These are phyloP conservation scores for Fusarium pininemorale DNA, from an alignment of 2,329 filamentous ascomycete genomes.

Conservation along the genomic window DNA sequence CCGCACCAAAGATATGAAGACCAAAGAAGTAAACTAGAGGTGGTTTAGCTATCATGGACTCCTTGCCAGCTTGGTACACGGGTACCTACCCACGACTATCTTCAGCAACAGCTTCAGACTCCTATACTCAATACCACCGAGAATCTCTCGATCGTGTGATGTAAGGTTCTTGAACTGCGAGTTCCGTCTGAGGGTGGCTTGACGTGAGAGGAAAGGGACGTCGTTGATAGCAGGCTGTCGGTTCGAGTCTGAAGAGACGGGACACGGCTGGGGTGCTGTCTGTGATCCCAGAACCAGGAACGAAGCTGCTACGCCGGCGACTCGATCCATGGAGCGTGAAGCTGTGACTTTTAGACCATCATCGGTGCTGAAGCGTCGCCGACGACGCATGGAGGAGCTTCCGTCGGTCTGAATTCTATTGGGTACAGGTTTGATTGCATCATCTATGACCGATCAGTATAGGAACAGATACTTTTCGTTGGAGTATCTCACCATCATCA, in stretches of 20 bases:
- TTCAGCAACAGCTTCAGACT: slow-evolving; percentile 58
- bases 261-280: not conserved
- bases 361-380: not conserved
- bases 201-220: not conserved
- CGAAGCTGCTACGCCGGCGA: not conserved
- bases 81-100: slow-evolving; percentile 50
- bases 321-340: not conserved
- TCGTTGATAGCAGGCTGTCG: not conserved
- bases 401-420: accelerated
- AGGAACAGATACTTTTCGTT: accelerated
- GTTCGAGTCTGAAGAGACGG: not conserved
- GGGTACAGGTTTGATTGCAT: not conserved
- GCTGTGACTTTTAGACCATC: not conserved
- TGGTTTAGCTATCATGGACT: not conserved
- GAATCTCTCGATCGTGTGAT: slow-evolving; percentile 49
- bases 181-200: slow-evolving; percentile 41
- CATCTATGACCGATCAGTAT: not conserved
- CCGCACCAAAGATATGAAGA: slow-evolving; percentile 56
- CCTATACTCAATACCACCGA: slow-evolving; percentile 62
- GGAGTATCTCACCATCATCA: not conserved
- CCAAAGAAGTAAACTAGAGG: slow-evolving; percentile 54
- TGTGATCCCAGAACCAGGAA: slow-evolving; percentile 1
- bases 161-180: slow-evolving; percentile 56
- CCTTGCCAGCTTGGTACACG: accelerated
- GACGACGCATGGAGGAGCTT: not conserved